Base-by-base conservation (phyloP, 352 stramenopile species). In the Ophiocytium majus region DNA sequence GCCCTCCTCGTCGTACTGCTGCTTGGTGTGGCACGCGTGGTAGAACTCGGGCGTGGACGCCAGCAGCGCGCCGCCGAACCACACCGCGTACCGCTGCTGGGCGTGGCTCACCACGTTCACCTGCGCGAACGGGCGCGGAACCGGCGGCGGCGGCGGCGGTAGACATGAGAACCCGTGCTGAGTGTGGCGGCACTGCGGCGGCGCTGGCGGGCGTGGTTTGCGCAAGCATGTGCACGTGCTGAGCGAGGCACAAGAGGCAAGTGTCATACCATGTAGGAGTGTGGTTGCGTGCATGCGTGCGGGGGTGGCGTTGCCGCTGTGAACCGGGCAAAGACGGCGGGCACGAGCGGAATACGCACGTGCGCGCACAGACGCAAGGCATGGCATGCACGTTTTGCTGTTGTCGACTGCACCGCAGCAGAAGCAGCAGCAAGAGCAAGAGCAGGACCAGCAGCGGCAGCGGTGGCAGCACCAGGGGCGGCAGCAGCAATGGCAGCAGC, bases 1-100 rank as follows among this genome's bases (percentile, higher is more conserved):
- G 5, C 95, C 95, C 91, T 98, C 95, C 85, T 98, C 95, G 33
- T 98, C 95, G 92, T 98, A 98, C 91, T 98, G 94, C 31, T 93
- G 94, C 90, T 97, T 98, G 36, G 95, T 98, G 93, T 97, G 94
- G 92, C 95, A 98, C 50, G 97, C 94, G 75, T 93, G 92, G 88
- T 97, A 96, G 82, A 98, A 98, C 83, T 98, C 94, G 23, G 93
- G 92, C 79, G 93, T 96, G n/a, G 94, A 97, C 14, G 94, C 95
- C 34, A 98, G 92, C 93, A 98, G 97, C 85, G 88, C 93, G 74
- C 95, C 95, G 50, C 95, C 95, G 83, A 98, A 98, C 94, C 94
- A 98, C 64, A 98, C 95, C 28, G 95, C 94, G 86, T 96, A 98
- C 83, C 85, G 92, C 92, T 98, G 95, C 92, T 97, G 96, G 79